These are phyloP conservation scores for Colletotrichum lini DNA, from an alignment of 2,329 filamentous ascomycete species.

Conservation along the genomic window DNA sequence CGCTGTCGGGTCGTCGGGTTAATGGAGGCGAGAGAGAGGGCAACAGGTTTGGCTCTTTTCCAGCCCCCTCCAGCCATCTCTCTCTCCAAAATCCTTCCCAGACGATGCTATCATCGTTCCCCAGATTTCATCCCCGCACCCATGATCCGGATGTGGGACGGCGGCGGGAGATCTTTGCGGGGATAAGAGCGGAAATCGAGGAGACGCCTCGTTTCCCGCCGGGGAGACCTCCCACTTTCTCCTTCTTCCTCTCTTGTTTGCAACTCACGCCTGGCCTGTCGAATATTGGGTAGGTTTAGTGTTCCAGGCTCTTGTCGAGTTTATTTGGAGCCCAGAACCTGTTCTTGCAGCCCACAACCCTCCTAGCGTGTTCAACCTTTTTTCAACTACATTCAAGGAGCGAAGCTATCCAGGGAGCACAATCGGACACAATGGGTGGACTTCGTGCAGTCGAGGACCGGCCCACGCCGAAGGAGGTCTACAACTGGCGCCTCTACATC, in stretches of 20 bases:
- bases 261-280: not conserved
- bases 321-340: not conserved
- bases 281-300: not conserved
- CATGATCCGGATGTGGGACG: constrained; percentile 22
- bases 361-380: not conserved
- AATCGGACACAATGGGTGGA: constrained; percentile 49
- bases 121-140: constrained; percentile 39
- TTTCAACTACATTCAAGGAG: not conserved
- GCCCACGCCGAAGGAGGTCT: constrained; percentile 69
- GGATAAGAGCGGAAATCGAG: constrained; percentile 37
- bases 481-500: constrained; percentile 66
- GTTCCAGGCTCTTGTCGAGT: not conserved
- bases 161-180: constrained; percentile 18
- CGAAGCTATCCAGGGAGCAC: too few relatives aligned
- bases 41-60: too few relatives aligned
- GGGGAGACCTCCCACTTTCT: not conserved
- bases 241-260: not conserved
- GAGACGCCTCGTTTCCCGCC: constrained; percentile 16
- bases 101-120: constrained; percentile 17
- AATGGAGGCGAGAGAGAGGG: constrained; percentile 15
- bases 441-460: constrained; percentile 67
- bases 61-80: constrained; percentile 9
- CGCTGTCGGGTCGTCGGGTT: constrained; percentile 13
- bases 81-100: not conserved
- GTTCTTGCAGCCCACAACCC: not conserved